phyloP scores from a whole-genome alignment of 2,329 filamentous ascomycete genomes.

The Exutisphaerella laricina region DNA sequence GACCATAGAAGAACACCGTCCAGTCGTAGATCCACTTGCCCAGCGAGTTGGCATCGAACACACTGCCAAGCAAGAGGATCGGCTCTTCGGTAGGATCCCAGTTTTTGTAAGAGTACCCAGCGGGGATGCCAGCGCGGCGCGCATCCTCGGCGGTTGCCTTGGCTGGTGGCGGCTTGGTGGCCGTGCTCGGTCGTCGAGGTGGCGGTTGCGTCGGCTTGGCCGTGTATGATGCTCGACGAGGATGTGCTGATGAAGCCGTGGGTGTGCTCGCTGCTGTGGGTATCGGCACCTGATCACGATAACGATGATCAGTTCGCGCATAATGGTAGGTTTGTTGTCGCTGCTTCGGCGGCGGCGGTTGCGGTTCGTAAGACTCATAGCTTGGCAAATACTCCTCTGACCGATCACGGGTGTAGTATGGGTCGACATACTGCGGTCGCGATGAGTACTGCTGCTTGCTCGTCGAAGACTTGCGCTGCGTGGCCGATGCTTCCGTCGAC shows the following conservation, averaged over 20 bases:
- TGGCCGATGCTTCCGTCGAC: constrained; percentile 30
- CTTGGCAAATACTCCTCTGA: constrained; percentile 39
- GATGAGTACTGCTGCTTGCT: constrained; percentile 47
- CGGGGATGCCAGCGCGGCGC: constrained; percentile 63
- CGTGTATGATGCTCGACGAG: constrained; percentile 42
- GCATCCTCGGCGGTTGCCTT: constrained; percentile 62
- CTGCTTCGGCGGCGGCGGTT: constrained; percentile 47
- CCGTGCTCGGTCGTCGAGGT: constrained; percentile 39
- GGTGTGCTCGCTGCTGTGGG: constrained; percentile 38
- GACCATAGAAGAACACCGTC: constrained; percentile 86
- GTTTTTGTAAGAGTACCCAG: constrained; percentile 93
- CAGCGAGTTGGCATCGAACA: constrained; percentile 94
- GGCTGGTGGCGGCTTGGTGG: constrained; percentile 36
- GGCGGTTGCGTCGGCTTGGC: constrained; percentile 50
- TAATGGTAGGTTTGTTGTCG: constrained; percentile 50
- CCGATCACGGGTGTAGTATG: constrained; percentile 52
- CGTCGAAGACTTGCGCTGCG: constrained; percentile 33
- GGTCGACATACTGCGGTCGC: constrained; percentile 46
- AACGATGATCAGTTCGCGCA: constrained; percentile 47
- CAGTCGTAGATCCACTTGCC: constrained; percentile 99
- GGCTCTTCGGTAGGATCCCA: constrained; percentile 95
- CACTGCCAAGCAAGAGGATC: constrained; percentile 88
- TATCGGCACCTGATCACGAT: constrained; percentile 46
- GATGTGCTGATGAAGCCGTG: constrained; percentile 14
- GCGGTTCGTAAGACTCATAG: constrained; percentile 38